Percentiles rank a stretch among this genome's conserved stretches.
phyloP scores from a whole-genome alignment of 2,329 filamentous ascomycete genomes.

The Fusarium chaquense region DNA sequence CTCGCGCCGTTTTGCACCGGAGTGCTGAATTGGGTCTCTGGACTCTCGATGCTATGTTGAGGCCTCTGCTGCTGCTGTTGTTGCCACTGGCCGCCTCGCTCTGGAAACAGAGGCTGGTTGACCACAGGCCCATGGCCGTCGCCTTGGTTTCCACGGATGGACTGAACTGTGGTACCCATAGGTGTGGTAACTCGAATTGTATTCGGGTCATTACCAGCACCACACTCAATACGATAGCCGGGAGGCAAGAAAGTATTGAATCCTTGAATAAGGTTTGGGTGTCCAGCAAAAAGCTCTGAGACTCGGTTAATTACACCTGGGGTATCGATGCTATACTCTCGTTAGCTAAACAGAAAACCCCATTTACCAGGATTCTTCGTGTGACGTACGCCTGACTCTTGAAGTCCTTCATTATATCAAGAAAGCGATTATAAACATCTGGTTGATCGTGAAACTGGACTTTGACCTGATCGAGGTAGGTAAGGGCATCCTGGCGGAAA shows the following conservation, averaged over 20 bases:
- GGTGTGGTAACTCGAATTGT: slow-evolving; percentile 97
- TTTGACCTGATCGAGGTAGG: slow-evolving; percentile 98
- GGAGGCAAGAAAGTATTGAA: slow-evolving; percentile 98
- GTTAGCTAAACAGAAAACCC: slow-evolving; percentile 45
- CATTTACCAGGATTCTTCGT: background rate
- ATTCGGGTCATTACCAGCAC: slow-evolving; percentile 92
- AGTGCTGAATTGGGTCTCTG: slow-evolving; percentile 71
- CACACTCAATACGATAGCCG: slow-evolving; percentile 96
- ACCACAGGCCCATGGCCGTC: slow-evolving; percentile 58
- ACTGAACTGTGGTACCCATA: slow-evolving; percentile 95
- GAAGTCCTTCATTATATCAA: slow-evolving; percentile 99
- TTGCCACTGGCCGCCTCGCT: slow-evolving; percentile 67
- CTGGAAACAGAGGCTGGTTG: slow-evolving; percentile 60
- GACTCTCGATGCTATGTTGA: slow-evolving; percentile 71
- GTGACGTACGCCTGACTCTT: slow-evolving; percentile 89
- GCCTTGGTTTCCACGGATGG: slow-evolving; percentile 70
- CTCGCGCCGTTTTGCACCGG: slow-evolving; percentile 64
- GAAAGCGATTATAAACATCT: slow-evolving; percentile 95
- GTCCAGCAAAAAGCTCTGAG: slow-evolving; percentile 93
- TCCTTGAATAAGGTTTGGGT: slow-evolving; percentile 94
- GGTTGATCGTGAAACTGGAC: slow-evolving; percentile 97
- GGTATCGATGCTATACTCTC: slow-evolving; percentile 80
- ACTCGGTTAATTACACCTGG: slow-evolving; percentile 97
- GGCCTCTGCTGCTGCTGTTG: slow-evolving; percentile 55
- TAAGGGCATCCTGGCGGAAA: slow-evolving; percentile 74